A percentile compares a stretch with the other conserved stretches of the same genome.
phyloP scores from a whole-genome alignment of 2,329 filamentous ascomycete species.

The Phialocephala subalpina region DNA sequence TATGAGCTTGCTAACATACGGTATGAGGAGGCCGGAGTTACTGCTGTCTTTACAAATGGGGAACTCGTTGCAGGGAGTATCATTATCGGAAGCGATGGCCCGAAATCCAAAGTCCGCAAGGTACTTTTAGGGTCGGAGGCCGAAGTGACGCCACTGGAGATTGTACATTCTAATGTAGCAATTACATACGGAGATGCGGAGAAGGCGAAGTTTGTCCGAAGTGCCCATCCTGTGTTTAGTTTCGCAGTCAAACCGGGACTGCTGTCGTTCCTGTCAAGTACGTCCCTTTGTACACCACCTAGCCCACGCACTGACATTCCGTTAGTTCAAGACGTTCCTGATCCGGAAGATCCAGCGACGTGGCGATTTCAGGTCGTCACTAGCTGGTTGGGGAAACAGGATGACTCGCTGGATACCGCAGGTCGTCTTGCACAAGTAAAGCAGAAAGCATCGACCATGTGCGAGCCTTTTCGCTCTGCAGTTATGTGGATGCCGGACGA shows the following conservation, averaged over 20 bases:
- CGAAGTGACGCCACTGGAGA: constrained; percentile 24
- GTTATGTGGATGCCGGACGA: too few species aligned
- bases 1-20: constrained; percentile 24
- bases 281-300: too few species aligned
- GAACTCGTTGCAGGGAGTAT: constrained; percentile 10
- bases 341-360: constrained; percentile 9
- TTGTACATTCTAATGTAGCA: constrained; percentile 25
- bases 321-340: constrained; percentile 17
- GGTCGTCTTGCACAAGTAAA: constrained; percentile 14
- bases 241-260: constrained; percentile 21
- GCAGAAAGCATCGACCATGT: constrained; percentile 6
- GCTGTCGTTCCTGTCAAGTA: too few species aligned
- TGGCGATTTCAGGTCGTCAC: constrained; percentile 20
- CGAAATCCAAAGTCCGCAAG: constrained; percentile 25
- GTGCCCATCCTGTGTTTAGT: constrained; percentile 24
- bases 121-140: constrained; percentile 28
- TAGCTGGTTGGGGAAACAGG: constrained; percentile 10
- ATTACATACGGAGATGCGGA: constrained; percentile 23
- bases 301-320: too few species aligned
- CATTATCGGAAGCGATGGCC: constrained; percentile 25
- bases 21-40: constrained; percentile 23
- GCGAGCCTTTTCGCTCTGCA: not conserved
- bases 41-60: constrained; percentile 23
- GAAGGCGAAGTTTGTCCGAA: constrained; percentile 22
- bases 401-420: constrained; percentile 5